Evolutionary conservation across 164 flowering plant genomes (phyloP), one percentile per base, ranked within the genome.

Genomic region (Vitis amurensis): DNA sequence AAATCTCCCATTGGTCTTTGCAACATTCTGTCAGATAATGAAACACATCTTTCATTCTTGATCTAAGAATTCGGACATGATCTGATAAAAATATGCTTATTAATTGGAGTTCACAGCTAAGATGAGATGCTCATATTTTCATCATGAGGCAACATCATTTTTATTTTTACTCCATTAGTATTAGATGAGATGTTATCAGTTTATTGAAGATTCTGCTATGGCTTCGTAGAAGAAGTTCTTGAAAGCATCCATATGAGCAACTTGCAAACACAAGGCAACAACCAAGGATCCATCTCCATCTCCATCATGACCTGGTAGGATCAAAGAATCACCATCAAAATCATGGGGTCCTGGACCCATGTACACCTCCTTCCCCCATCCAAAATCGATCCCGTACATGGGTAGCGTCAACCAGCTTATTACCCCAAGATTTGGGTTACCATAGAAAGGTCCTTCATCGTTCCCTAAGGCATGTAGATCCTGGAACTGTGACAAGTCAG

Each of bases 201-300:
- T 4, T 37, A 37, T 3, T 37, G 44, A 37, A 37, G 44, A 6
- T 6, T 37, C 44, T 37, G 50, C 56, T 1, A 74, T 78, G 68
- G 78, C 77, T 51, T 77, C 76, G 59, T 83, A 79, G 49, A 83
- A 80, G 44, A 70, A 66, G 17, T 74, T 75, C 72, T 81, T 76
- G 66, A 81, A 84, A 19, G 70, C 74, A 5, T 74, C 79, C 82
- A 84, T 74, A 68, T 79, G 78, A 27, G 56, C 70, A 11, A 55
- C 79, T 55, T 84, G 83, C 29, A 84, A 59, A 31, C 85, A 69
- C 67, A 79, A 15, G 2, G 71, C 70, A 23, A 81, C 70, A 53
- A 78, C 31, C 61, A 84, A 11, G 8, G 83, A 78, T 23, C 82
- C 85, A 70, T 76, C 87, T 23, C 82, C 85, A 70, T 76, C 87